phyloP scores from a whole-genome alignment of 73 alveolate species.

The Paramecium octaurelia region DNA sequence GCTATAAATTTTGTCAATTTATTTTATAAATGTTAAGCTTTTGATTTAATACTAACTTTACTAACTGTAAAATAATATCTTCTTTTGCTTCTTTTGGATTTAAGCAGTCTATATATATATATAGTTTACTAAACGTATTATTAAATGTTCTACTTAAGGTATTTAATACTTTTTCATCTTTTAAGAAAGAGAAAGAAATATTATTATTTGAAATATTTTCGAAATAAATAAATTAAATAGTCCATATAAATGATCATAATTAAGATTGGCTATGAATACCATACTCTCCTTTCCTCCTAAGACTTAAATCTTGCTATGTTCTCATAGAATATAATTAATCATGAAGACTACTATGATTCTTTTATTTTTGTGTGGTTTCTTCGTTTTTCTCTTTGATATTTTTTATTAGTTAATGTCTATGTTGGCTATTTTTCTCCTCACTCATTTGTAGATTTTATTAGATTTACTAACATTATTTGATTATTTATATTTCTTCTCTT shows the following conservation, averaged over 20 bases:
- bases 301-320: slow-evolving; percentile 20
- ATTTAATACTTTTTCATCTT: too few relatives aligned
- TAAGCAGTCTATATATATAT: too few relatives aligned
- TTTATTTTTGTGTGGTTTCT: neutral
- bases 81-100: too few relatives aligned
- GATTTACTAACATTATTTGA: neutral
- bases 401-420: neutral
- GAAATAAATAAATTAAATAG: neutral
- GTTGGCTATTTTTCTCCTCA: neutral
- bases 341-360: neutral
- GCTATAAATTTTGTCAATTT: too few relatives aligned
- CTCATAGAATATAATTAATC: slow-evolving; percentile 37
- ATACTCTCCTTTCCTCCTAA: neutral
- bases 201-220: too few relatives aligned
- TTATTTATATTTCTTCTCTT: slow-evolving; percentile 2
- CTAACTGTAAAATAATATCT: too few relatives aligned
- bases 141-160: too few relatives aligned
- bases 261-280: neutral
- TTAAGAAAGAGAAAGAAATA: neutral
- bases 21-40: too few relatives aligned
- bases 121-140: too few relatives aligned
- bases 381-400: neutral
- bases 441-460: neutral
- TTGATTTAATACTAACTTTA: too few relatives aligned
- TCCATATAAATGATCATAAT: neutral